Evolutionary conservation across 2,329 filamentous ascomycete species (phyloP).

Genomic region (Phaeosphaeriaceae sp.): DNA sequence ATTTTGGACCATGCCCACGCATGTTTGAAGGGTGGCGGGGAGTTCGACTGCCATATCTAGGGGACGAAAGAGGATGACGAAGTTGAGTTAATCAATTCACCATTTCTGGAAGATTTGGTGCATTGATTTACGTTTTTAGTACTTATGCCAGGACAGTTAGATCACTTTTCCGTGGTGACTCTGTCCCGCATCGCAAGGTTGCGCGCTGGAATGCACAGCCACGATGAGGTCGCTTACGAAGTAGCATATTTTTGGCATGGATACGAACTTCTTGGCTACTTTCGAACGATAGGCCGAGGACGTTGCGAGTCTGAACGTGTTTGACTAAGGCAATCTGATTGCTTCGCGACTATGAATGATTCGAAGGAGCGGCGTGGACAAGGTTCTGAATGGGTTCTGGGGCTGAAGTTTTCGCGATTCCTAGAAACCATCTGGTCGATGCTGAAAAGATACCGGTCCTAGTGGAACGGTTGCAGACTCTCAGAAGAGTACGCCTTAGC

Average conservation of each 20-base stretch:
- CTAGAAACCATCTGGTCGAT: too few species aligned
- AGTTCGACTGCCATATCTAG: not conserved
- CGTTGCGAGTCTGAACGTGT: not conserved
- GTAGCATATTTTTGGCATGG: not conserved
- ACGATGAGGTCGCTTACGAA: not conserved
- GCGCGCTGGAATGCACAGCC: not conserved
- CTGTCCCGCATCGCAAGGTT: not conserved
- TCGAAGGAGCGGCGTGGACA: too few species aligned
- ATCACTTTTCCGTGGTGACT: not conserved
- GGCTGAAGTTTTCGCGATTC: too few species aligned
- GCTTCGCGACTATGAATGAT: too few species aligned
- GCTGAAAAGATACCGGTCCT: too few species aligned
- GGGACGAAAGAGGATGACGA: not conserved
- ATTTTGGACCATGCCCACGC: not conserved
- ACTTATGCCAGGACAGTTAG: not conserved
- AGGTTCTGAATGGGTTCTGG: too few species aligned
- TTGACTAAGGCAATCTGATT: not conserved
- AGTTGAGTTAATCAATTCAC: not conserved
- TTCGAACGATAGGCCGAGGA: not conserved
- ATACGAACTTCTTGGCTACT: not conserved
- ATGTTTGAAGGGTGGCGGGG: not conserved
- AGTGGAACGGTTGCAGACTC: too few species aligned
- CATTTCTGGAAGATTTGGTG: not conserved
- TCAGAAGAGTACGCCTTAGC: too few species aligned
- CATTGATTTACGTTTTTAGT: not conserved